Evolutionary conservation across 2,329 filamentous ascomycete genomes (phyloP).

Genomic region (Penicillium sp.): DNA sequence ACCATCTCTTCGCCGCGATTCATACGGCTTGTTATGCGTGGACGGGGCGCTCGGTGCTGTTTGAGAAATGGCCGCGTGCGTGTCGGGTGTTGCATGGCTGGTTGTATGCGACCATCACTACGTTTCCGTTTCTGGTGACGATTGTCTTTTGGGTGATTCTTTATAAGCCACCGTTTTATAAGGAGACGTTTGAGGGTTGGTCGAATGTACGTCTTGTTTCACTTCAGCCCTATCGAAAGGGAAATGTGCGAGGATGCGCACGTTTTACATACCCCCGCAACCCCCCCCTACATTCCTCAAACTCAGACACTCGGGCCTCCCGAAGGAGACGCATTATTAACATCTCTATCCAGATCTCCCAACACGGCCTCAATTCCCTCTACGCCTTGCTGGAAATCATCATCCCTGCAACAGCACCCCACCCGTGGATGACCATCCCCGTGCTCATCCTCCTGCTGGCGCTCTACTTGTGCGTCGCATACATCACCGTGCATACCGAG

Average conservation of each 20-base stretch:
- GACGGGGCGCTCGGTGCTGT: conserved; percentile 56
- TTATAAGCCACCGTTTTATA: conserved; percentile 58
- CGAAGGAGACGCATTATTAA: neutral
- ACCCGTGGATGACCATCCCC: conserved; percentile 67
- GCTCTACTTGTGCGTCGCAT: conserved; percentile 73
- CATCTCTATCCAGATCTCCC: conserved; percentile 56
- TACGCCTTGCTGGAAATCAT: conserved; percentile 78
- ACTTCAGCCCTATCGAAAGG: neutral
- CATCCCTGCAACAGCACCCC: conserved; percentile 66
- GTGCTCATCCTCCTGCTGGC: conserved; percentile 71
- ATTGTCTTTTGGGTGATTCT: conserved; percentile 71
- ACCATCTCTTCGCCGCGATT: conserved; percentile 67
- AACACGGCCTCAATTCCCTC: conserved; percentile 73
- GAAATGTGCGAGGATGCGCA: neutral
- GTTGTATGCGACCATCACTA: conserved; percentile 65
- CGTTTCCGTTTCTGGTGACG: conserved; percentile 70
- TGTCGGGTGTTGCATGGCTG: conserved; percentile 68
- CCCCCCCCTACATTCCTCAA: conserved; percentile 9
- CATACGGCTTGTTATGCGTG: conserved; percentile 72
- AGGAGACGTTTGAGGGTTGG: conserved; percentile 58
- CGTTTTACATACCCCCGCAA: neutral
- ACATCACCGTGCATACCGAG: conserved; percentile 69
- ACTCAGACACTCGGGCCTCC: neutral
- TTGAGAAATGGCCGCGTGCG: conserved; percentile 62
- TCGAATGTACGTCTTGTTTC: conserved; percentile 43